Conservation (phyloP, 2,329 filamentous ascomycete genomes). For the Tolypocladium amazonense region DNA sequence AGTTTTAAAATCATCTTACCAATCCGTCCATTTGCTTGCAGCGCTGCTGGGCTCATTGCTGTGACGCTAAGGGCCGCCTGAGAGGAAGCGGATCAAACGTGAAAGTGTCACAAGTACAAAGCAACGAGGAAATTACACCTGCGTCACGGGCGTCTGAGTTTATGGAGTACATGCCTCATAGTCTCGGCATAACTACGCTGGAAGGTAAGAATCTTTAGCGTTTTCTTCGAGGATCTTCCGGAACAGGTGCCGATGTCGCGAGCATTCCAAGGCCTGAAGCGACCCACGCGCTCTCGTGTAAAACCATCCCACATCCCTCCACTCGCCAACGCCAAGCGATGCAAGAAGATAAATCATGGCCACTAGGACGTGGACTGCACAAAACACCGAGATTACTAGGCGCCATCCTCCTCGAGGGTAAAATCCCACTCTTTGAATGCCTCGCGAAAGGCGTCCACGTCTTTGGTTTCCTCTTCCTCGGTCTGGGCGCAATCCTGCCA, state of each 20-base stretch:
- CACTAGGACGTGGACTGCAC: not conserved
- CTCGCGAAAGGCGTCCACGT: slow-evolving; percentile 69
- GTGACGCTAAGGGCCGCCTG: not conserved
- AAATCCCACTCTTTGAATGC: slow-evolving; percentile 86
- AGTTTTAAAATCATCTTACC: not conserved
- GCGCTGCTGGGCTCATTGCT: not conserved
- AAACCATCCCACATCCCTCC: not conserved
- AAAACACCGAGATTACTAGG: not conserved
- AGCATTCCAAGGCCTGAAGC: not conserved
- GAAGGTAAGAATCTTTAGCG: not conserved
- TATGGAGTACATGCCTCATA: not conserved
- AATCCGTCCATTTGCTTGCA: not conserved
- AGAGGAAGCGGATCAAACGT: not conserved
- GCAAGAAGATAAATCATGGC: not conserved
- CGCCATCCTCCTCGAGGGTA: slow-evolving; percentile 29
- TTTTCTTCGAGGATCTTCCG: not conserved
- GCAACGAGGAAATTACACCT: not conserved
- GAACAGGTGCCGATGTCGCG: not conserved
- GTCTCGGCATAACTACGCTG: not conserved
- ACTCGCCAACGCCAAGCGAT: not conserved
- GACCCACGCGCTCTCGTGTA: not conserved
- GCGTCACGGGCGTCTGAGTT: not conserved
- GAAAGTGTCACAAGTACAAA: not conserved
- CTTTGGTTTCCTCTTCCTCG: slow-evolving; percentile 64
- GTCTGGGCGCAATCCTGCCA: slow-evolving; percentile 82